Percentiles rank a stretch among this genome's conserved stretches.
Conservation (phyloP, 2,329 filamentous ascomycete species). For the Pseudopithomyces chartarum region DNA sequence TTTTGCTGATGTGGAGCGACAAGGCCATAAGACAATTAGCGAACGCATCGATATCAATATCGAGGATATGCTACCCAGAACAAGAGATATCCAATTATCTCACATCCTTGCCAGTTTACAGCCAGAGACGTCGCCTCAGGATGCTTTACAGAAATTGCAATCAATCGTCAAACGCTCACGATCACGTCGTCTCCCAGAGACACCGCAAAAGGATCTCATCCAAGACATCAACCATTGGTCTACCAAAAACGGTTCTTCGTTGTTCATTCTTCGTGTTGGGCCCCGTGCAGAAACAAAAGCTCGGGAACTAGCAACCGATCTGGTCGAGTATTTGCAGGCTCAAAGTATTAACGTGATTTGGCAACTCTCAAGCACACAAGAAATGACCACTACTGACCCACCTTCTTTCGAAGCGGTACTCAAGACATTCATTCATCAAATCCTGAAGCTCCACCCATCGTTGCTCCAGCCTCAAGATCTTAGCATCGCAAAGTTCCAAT, state of each 20-base stretch:
- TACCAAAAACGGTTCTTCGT: constrained; percentile 2
- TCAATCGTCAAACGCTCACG: not conserved
- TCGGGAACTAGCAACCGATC: constrained; percentile 1
- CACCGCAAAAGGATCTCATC: not conserved
- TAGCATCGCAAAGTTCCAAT: not conserved
- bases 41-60: constrained; percentile 5
- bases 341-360: not conserved
- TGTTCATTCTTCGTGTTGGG: constrained; percentile 7
- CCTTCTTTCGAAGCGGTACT: not conserved
- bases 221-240: not conserved
- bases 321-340: not conserved
- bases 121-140: not conserved
- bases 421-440: not conserved
- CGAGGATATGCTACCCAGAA: constrained; percentile 4
- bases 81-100: constrained; percentile 3
- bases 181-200: not conserved
- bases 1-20: not conserved
- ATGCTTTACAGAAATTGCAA: not conserved
- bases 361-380: not conserved
- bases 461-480: not conserved
- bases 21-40: constrained; percentile 5
- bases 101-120: constrained; percentile 1
- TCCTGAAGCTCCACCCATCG: not conserved
- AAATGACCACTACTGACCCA: not conserved
- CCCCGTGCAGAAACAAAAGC: constrained; percentile 4